phyloP scores from a whole-genome alignment of 192 early-diverging fungal species.

The Spizellomyces punctatus region DNA sequence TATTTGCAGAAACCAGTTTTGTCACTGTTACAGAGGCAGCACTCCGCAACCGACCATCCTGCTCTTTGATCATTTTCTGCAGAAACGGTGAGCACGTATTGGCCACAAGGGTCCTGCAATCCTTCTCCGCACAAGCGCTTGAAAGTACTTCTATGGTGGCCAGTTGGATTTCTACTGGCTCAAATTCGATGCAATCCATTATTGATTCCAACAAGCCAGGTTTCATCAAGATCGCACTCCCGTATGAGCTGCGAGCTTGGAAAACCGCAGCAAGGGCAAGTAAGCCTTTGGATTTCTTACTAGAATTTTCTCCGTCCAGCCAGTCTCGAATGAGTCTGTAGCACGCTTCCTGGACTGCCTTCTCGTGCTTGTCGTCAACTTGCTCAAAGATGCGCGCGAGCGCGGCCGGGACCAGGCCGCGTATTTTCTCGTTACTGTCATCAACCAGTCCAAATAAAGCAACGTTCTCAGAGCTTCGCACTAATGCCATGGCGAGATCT shows the following conservation, averaged over 20 bases:
- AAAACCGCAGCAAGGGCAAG: slow-evolving; percentile 66
- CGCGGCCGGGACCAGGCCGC: slow-evolving; percentile 26
- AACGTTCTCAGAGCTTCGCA: neutral
- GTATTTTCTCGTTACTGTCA: slow-evolving; percentile 12
- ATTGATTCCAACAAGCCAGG: slow-evolving; percentile 72
- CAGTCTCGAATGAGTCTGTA: slow-evolving; percentile 1
- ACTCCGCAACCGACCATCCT: neutral
- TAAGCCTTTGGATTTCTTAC: slow-evolving; percentile 23
- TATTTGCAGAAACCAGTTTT: slow-evolving; percentile 41
- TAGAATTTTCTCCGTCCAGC: slow-evolving; percentile 5
- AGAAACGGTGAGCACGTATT: slow-evolving; percentile 25
- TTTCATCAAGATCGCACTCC: slow-evolving; percentile 56
- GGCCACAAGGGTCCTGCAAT: slow-evolving; percentile 58
- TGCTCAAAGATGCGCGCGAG: slow-evolving; percentile 30
- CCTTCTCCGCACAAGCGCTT: slow-evolving; percentile 63
- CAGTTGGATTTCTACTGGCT: slow-evolving; percentile 66
- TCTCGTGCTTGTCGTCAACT: slow-evolving; percentile 8
- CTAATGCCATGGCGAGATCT: slow-evolving; percentile 15
- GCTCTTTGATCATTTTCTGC: slow-evolving; percentile 8
- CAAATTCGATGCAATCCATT: slow-evolving; percentile 80
- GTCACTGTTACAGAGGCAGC: slow-evolving; percentile 38
- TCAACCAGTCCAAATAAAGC: slow-evolving; percentile 10
- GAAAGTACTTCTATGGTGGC: slow-evolving; percentile 59
- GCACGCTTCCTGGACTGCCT: slow-evolving; percentile 17
- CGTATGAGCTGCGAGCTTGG: slow-evolving; percentile 54